A percentile compares a stretch with the other conserved stretches of the same genome.
Evolutionary conservation across 768 basidiomycete species (phyloP).

Genomic region (button mushroom (Agaricus bisporus)): DNA sequence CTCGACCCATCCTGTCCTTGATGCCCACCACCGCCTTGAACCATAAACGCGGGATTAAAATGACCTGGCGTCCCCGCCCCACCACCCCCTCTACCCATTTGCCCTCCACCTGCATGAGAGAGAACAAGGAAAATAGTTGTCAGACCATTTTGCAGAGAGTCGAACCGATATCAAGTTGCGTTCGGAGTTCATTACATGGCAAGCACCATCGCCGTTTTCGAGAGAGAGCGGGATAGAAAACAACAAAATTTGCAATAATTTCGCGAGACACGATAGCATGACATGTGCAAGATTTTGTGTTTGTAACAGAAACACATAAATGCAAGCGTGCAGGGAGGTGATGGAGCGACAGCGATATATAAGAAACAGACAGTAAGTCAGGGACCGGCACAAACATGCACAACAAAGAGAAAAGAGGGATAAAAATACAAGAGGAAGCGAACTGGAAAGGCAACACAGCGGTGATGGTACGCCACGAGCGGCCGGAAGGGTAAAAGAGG

Average conservation of each 20-base stretch:
- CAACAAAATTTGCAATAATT: background rate
- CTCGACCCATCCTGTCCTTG: constrained; percentile 40
- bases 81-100: constrained; percentile 39
- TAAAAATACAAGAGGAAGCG: constrained; percentile 13
- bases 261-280: background rate
- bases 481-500: background rate
- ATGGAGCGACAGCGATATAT: constrained; percentile 4
- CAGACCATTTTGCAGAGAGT: too few species aligned
- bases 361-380: constrained; percentile 29
- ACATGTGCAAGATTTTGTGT: background rate
- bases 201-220: background rate
- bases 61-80: constrained; percentile 46
- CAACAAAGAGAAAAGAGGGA: constrained; percentile 16
- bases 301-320: constrained; percentile 7
- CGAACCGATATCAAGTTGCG: too few species aligned
- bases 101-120: constrained; percentile 39
- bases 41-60: constrained; percentile 74
- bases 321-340: background rate
- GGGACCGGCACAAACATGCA: constrained; percentile 20
- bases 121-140: background rate
- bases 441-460: background rate
- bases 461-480: background rate
- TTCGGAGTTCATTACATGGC: too few species aligned
- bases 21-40: constrained; percentile 28
- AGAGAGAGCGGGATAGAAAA: too few species aligned